Percentiles rank a stretch among this genome's conserved stretches.
These are phyloP conservation scores for Handroanthus guayacan DNA, from an alignment of 257 asterid genomes.

Conservation along the genomic window DNA sequence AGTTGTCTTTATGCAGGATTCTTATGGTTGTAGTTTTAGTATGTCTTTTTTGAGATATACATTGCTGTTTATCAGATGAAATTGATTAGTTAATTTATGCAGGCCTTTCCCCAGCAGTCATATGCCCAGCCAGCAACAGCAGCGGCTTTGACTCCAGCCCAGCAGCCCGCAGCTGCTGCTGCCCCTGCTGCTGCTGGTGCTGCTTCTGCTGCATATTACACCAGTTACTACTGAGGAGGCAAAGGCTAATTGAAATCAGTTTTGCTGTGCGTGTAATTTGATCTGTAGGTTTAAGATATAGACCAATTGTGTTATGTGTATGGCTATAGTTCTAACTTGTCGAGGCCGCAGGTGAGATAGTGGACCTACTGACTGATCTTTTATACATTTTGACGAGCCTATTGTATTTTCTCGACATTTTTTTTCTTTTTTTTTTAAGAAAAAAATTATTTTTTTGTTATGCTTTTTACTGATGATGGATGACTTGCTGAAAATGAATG, in stretches of 20 bases:
- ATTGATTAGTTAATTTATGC: constrained; percentile 25
- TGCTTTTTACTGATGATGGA: not conserved
- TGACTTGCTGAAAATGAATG: too few relatives aligned
- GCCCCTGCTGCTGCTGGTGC: constrained; percentile 53
- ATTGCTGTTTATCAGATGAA: not conserved
- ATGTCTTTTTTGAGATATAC: not conserved
- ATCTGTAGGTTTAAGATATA: constrained; percentile 33
- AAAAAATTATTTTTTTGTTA: not conserved
- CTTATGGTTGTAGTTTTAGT: not conserved
- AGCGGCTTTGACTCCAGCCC: constrained; percentile 63
- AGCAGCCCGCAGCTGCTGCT: constrained; percentile 40
- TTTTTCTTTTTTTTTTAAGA: not conserved
- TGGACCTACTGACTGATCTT: not conserved
- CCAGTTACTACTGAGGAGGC: constrained; percentile 66
- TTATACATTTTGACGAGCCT: constrained; percentile 17
- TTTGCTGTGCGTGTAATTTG: constrained; percentile 53
- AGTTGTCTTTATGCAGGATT: not conserved
- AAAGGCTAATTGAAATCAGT: constrained; percentile 24
- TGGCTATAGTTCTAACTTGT: constrained; percentile 11
- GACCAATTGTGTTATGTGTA: constrained; percentile 23
- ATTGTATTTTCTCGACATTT: constrained; percentile 6
- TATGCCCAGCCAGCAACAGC: constrained; percentile 73
- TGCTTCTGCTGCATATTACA: constrained; percentile 65
- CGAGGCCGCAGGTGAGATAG: constrained; percentile 4
- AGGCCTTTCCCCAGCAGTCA: constrained; percentile 69